Base-by-base conservation (phyloP, 176 grass and related monocot genomes). In the Poa annua region DNA sequence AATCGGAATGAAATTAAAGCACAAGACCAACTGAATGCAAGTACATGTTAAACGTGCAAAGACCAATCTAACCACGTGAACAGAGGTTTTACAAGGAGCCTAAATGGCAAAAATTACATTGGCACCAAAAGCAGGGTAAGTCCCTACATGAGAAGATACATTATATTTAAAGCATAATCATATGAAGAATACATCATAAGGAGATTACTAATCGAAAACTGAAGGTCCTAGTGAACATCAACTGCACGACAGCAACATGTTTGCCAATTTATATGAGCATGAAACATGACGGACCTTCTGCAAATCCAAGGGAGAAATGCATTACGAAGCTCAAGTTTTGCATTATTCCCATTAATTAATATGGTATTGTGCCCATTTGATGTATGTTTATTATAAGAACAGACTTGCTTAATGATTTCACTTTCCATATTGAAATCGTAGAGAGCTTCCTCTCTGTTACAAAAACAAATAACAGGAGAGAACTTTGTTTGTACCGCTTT, bases 21-120 rank as follows among this genome's bases (percentile, higher is more conserved):
- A 80, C 17, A 75, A 38, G 57, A 75, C 16, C 59, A 84, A 75
- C 15, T 26, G 56, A 77, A 62, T 59, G 8, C 9, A 67, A 77
- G 61, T 29, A 32, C 66, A 59, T 19, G 22, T 25, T 38, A 20
- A 55, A 22, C 52, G 17, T 17, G 8, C 53, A 3, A 24, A 45
- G 25, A 74, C 13, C 33, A 66, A 56, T 25, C 35, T 25, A 66
- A 9, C 65, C 65, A 38, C 65, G 11, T 11, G 8, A 74, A 74
- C 22, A 13, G 8, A 50, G 29, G 44, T 73, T 73, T 10, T 50
- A 73, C 24, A 50, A 50, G 44, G 44, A 73, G 15, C 25, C 24
- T 73, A 73, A 73, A 29, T 49, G 24, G 45, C 7, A 1, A 73
- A 50, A 73, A 32, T 47, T 79, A 14, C 26, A 6, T n/a, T 61